Evolutionary conservation across 2,329 filamentous ascomycete species (phyloP), one percentile per base, ranked within the genome.

Genomic region (Penicillium digitatum): DNA sequence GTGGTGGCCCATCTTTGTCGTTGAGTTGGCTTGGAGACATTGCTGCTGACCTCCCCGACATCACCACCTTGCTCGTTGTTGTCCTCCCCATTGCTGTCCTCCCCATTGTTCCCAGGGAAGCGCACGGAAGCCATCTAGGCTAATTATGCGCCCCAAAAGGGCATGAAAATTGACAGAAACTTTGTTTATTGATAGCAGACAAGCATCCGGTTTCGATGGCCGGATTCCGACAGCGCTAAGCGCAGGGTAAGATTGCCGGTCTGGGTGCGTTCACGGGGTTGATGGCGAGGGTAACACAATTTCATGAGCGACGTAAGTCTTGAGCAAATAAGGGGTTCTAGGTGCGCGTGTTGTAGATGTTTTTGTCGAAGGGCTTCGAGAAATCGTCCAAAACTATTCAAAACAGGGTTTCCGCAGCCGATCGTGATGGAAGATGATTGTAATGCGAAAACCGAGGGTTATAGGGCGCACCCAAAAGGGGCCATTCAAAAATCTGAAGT

Each of bases 1-100:
- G 92, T 89, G n/a, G 94, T 97, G 18, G 94, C 93, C 94, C 94
- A 97, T 85, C 94, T 83, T 73, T 94, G 86, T 69, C 92, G 83
- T 71, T 93, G 90, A 22, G 86, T 87, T 9, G 83, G 81, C 59
- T 81, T 82, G 40, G 82, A 82, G 56, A 81, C 76, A 64, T 83
- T 79, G 63, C 75, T 81, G 51, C 46, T 59, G 29, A 64, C 60
- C 56, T 69, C 67, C 35, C 58, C 64, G 43, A 69, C 53, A 20
- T 69, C 66, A 50, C 59, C 63, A 44, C 62, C 61, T 52, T 66
- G 64, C 34, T 70, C 69, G 38, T 62, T 59, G 43, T 57, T 63
- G 8, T 59, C 56, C 38, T 48, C 44, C 34, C 39, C 52, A 45
- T 60, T 59, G 48, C 68, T 68, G 8, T 59, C 56, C 38, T 48